Evolutionary conservation across 1,284 basidiomycete genomes (phyloP), one percentile per base, ranked within the genome.

Genomic region (Marasmius tenuissimus): DNA sequence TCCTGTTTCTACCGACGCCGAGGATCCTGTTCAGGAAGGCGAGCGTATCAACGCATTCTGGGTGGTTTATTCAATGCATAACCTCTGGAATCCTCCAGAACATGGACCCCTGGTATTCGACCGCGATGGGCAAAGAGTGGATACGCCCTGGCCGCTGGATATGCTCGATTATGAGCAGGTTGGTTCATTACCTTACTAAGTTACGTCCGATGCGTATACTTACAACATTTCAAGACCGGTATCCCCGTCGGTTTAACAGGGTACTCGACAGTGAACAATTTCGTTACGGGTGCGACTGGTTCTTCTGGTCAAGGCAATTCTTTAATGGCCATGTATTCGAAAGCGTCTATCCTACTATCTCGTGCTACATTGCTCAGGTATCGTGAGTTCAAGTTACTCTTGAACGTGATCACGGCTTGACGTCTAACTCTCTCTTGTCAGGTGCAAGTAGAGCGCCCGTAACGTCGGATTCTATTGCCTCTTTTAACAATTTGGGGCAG

Each of bases 21-120:
- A 61, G 9, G 75, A 76, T 65, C 61, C 61, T n/a, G 67, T 82
- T 35, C 85, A 86, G 63, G 82, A 85, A 65, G 85, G 80, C 18
- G 85, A 87, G 68, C 75, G 82, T 37, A 85, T 86, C 55, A 81
- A 81, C 63, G 81, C 78, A 1, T 87, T 87, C 66, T 88, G 85
- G 85, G 71, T 78, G 4, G 81, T 82, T 9, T 81, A 81, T 63
- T 71, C 75, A 42, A 71, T 87, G 51, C 83, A 86, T 70, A 82
- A 85, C 61, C 78, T 80, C 69, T 75, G 85, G 27, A 75, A 78
- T 3, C 77, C 81, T 10, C 52, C 56, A 12, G 27, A 33, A 9
- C 40, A 57, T 14, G 54, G 59, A 1, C 77, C 75, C 50, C 75
- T 82, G 22, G 73, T 76, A 22, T 72, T 82, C 40, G 79, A 82